Evolutionary conservation across 2,329 filamentous ascomycete genomes (phyloP).

Genomic region (Orbilia javanica): DNA sequence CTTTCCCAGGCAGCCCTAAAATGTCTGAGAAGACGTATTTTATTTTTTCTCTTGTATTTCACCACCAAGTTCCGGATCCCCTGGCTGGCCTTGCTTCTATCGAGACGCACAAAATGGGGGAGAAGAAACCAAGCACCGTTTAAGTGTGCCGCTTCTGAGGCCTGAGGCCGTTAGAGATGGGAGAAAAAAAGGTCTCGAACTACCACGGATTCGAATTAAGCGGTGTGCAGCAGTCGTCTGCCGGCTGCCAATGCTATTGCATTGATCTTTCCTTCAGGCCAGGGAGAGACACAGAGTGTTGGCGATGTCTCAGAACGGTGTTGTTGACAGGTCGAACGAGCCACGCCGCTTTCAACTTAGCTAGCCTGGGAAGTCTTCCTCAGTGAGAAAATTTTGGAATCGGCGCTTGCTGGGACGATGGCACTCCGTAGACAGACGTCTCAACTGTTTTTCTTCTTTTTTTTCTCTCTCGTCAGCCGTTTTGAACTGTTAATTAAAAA

Average conservation of each 20-base stretch:
- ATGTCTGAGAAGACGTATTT: slow-evolving; percentile 56
- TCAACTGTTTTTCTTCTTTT: slow-evolving; percentile 20
- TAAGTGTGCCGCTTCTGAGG: slow-evolving; percentile 37
- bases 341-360: slow-evolving; percentile 10
- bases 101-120: slow-evolving; percentile 42
- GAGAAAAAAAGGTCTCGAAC: slow-evolving; percentile 35
- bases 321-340: slow-evolving; percentile 41
- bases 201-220: not conserved
- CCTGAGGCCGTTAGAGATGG: slow-evolving; percentile 48
- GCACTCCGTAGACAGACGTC: not conserved
- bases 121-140: slow-evolving; percentile 11
- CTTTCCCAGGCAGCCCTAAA: slow-evolving; percentile 54
- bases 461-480: not conserved
- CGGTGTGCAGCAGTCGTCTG: not conserved
- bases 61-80: not conserved
- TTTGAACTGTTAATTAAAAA: not conserved
- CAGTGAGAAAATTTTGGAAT: not conserved
- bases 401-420: slow-evolving; percentile 35
- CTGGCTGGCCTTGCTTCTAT: slow-evolving; percentile 25
- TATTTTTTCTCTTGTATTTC: slow-evolving; percentile 25
- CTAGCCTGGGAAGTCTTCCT: slow-evolving; percentile 9
- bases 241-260: slow-evolving; percentile 5
- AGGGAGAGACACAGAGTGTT: slow-evolving; percentile 52
- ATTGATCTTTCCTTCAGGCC: slow-evolving; percentile 16
- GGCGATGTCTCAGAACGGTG: slow-evolving; percentile 50